These are phyloP conservation scores for Alliaria petiolata DNA, from an alignment of 345 rosid genomes.

Conservation along the genomic window DNA sequence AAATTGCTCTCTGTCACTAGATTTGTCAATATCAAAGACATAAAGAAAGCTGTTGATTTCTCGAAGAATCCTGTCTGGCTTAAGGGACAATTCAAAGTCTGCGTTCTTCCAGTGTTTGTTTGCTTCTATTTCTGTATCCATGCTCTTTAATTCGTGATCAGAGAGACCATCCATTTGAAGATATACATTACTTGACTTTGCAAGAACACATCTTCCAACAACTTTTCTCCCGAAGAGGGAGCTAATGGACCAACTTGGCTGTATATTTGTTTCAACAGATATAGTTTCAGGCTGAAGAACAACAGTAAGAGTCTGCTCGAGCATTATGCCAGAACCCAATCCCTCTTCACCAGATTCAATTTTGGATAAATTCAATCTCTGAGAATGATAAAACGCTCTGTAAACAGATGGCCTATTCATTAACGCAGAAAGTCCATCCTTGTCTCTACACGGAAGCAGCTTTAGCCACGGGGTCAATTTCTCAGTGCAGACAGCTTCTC, in stretches of 20 bases:
- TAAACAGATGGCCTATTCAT: conserved; percentile 93
- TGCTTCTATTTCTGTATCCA: conserved; percentile 34
- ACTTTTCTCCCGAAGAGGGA: conserved; percentile 80
- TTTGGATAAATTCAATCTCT: conserved; percentile 59
- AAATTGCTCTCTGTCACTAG: conserved; percentile 42
- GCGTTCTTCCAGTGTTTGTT: conserved; percentile 27
- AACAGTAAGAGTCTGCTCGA: conserved; percentile 83
- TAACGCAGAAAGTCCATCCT: conserved; percentile 71
- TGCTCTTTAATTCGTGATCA: conserved; percentile 34
- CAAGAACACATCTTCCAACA: conserved; percentile 67
- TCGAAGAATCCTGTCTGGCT: conserved; percentile 56
- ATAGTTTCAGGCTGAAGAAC: conserved; percentile 62
- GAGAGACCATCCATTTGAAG: conserved; percentile 67
- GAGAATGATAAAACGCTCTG: conserved; percentile 92
- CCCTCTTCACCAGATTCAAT: conserved; percentile 37
- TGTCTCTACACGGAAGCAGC: conserved; percentile 96
- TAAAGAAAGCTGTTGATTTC: conserved; percentile 54
- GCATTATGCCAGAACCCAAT: conserved; percentile 48
- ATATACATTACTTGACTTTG: conserved; percentile 64
- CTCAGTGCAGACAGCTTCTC: conserved; percentile 99
- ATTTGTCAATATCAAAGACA: conserved; percentile 55
- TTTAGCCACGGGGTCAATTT: conserved; percentile 97
- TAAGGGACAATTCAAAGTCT: conserved; percentile 51
- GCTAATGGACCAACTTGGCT: conserved; percentile 81
- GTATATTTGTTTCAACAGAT: conserved; percentile 38